These are phyloP conservation scores for Daedaleopsis sinensis DNA, from an alignment of 768 basidiomycete genomes.

Conservation along the genomic window DNA sequence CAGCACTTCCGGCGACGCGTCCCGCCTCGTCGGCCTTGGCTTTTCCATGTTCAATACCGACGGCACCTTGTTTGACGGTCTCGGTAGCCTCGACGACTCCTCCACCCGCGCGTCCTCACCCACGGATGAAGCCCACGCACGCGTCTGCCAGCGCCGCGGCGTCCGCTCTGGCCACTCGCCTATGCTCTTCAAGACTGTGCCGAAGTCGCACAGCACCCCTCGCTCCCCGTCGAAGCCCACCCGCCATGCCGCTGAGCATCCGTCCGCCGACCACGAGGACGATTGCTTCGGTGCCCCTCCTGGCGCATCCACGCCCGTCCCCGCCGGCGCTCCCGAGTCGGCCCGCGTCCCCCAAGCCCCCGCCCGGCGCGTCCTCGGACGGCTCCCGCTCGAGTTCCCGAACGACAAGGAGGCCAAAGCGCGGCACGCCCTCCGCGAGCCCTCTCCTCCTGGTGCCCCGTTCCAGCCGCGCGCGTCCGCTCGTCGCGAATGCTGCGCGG, in stretches of 20 bases:
- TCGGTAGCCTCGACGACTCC: conserved; percentile 12
- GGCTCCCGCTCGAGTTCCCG: background rate
- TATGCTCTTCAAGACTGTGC: background rate
- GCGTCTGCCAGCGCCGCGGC: background rate
- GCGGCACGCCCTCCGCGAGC: background rate
- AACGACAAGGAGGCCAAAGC: background rate
- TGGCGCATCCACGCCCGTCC: background rate
- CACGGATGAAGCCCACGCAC: background rate
- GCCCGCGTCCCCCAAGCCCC: background rate
- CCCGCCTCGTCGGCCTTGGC: conserved; percentile 14
- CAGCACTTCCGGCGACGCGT: background rate
- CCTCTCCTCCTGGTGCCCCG: background rate
- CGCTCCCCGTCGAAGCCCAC: background rate
- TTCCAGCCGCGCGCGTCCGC: background rate
- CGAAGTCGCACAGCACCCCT: background rate
- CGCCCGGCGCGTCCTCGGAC: background rate
- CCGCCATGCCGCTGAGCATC: background rate
- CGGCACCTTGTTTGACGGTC: conserved; percentile 21
- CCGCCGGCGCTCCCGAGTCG: background rate
- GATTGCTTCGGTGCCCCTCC: background rate
- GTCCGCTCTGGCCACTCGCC: background rate
- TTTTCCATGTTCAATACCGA: conserved; percentile 18
- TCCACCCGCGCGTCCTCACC: conserved; percentile 2
- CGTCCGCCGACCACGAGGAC: background rate
- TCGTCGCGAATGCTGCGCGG: background rate